A percentile compares a stretch with the other conserved stretches of the same genome.
phyloP scores from a whole-genome alignment of 2,329 filamentous ascomycete species.

The Aspergillus melleus region DNA sequence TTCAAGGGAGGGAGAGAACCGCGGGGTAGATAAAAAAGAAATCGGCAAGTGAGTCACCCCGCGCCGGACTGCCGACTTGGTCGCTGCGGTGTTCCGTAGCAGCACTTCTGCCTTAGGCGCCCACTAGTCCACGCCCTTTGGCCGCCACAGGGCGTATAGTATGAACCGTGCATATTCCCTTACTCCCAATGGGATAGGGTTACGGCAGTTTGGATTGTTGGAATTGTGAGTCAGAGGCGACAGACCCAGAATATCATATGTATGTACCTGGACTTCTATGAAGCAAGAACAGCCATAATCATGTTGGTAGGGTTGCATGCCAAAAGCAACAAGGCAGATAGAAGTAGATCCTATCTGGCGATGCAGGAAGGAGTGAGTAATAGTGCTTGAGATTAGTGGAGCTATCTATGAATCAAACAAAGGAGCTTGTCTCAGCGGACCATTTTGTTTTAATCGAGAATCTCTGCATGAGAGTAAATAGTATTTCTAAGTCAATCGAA shows the following conservation, averaged over 20 bases:
- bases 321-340: too few relatives aligned
- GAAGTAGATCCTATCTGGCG: too few relatives aligned
- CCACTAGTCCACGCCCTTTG: background rate
- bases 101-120: background rate
- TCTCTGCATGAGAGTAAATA: background rate
- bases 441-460: too few relatives aligned
- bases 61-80: constrained; percentile 1
- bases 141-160: background rate
- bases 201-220: background rate
- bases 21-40: constrained; percentile 27
- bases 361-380: too few relatives aligned
- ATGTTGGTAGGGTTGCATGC: too few relatives aligned
- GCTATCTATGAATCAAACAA: background rate
- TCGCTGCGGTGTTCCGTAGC: background rate
- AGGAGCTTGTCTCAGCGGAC: too few relatives aligned
- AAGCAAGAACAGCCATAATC: too few relatives aligned
- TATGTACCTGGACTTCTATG: too few relatives aligned
- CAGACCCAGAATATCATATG: too few relatives aligned
- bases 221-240: background rate
- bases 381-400: background rate
- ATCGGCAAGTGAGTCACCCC: constrained; percentile 16
- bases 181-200: background rate
- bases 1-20: constrained; percentile 17
- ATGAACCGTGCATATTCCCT: too few relatives aligned
- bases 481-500: background rate